Base-by-base conservation (phyloP, 768 basidiomycete species). In the Boletus speciosus region DNA sequence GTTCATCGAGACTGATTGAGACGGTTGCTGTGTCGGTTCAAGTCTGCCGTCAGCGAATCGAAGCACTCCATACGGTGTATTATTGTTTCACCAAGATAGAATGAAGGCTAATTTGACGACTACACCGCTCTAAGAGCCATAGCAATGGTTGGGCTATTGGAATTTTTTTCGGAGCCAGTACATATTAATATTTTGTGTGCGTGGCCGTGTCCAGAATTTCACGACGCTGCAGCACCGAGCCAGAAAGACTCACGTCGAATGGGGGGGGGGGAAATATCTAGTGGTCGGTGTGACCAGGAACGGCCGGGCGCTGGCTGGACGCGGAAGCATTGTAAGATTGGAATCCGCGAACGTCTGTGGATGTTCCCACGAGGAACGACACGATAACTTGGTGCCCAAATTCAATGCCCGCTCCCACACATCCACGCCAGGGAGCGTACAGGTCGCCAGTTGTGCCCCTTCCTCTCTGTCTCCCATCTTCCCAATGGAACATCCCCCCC, bases 321-420 rank as follows among this genome's bases (percentile, higher is more conserved):
- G 68, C 68, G 68, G 69, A 70, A 66, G 70, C 70, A 61, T 53
- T 72, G 68, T 1, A 8, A 39, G 14, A 62, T 59, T 59, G 49
- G 61, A 72, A 59, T 71, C 71, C 71, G 69, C 69, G 69, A 72
- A 71, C 54, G 54, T 67, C 51, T 40, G 37, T 14, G 14, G 15
- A 47, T 31, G 6, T 65, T 71, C 69, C 54, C 69, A 71, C 69
- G 69, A 48, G 1, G 70, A 70, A 70, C 66, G 63, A 70, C 69
- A 72, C 69, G 70, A 70, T 70, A 71, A 71, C 71, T 72, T 60
- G 66, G 69, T 71, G 69, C 69, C 47, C 69, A 72, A 72, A 56
- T 70, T 71, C 69, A 71, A 71, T 65, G 71, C 69, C 69, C 69
- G 69, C 69, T 71, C 69, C 71, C 69, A 71, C 69, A 71, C 71